Evolutionary conservation across 2,329 filamentous ascomycete genomes (phyloP), one percentile per base, ranked within the genome.

Genomic region (Xylaria sp.): DNA sequence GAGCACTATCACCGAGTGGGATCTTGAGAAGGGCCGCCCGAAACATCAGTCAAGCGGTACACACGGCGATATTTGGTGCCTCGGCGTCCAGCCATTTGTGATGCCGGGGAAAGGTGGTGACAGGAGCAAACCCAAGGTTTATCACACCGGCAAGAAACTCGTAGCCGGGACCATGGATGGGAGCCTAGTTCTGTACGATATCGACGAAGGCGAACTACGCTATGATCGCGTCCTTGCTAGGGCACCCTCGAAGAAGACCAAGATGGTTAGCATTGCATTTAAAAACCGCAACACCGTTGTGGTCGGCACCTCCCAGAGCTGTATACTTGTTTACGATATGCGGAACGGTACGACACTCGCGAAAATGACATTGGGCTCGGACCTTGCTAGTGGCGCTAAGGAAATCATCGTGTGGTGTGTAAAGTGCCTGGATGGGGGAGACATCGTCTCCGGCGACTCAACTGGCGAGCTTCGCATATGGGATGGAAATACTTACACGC

Each of bases 1-100:
- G 21, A 93, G 92, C 61, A 92, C 91, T 27, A 90, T 99, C 55
- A 98, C 94, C 0, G 96, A 99, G 81, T 99, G 96, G 96, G 92
- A 98, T 82, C 84, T 99, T 27, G 89, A 89, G 73, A 92, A 90
- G 71, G 93, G 93, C 14, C 85, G 88, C 64, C 92, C 94, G 11
- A 88, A 91, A 81, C 89, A 92, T 67, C 92, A 97, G 79, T 93
- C 93, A 19, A 94, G 92, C 75, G 96, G 95, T 54, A 97, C 97
- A 80, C 93, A 97, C 80, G 94, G 94, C 72, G 94, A 98, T 77
- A 95, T 98, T 69, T 99, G 96, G 96, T 98, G 95, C 81, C 88
- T 99, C 75, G 93, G 93, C 67, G 92, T 91, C 14, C 95, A 98
- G 81, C 96, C 95, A 2, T 71, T 75, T 21, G 58, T 71, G 17